Conservation (phyloP, 1,284 basidiomycete genomes). For the Sparassis latifolia region DNA sequence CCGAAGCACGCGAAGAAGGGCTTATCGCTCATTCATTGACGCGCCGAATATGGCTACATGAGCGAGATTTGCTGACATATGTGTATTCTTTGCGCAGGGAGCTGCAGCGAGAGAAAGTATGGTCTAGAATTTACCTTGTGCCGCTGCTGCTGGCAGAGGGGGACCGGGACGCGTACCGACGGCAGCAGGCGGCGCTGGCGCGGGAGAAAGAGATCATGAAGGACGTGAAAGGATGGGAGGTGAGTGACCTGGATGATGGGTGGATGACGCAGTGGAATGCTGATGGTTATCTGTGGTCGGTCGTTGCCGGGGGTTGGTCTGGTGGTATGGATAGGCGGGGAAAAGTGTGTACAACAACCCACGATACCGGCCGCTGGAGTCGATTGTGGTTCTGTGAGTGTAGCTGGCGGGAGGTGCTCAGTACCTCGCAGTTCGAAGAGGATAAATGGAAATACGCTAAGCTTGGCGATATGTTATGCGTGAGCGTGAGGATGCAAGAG, state of each 20-base stretch:
- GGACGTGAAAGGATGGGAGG: constrained; percentile 93
- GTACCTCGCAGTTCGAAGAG: too few relatives aligned
- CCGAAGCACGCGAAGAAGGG: constrained; percentile 47
- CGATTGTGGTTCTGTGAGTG: constrained; percentile 52
- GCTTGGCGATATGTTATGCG: too few relatives aligned
- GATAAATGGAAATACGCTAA: too few relatives aligned
- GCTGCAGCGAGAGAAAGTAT: constrained; percentile 87
- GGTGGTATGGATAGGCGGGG: constrained; percentile 44
- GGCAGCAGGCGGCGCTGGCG: constrained; percentile 71
- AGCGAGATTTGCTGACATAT: constrained; percentile 17
- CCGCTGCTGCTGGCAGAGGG: constrained; percentile 90
- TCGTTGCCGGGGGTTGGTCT: constrained; percentile 10
- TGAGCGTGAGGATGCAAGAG: too few relatives aligned
- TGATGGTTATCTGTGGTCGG: constrained; percentile 17
- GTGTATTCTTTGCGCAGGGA: constrained; percentile 54
- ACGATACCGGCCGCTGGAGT: constrained; percentile 66
- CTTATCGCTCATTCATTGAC: constrained; percentile 33
- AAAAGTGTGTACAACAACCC: constrained; percentile 85
- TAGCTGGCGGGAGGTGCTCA: constrained; percentile 9
- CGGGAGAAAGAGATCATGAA: constrained; percentile 95
- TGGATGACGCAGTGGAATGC: constrained; percentile 13
- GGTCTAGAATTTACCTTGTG: constrained; percentile 94
- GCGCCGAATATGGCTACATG: constrained; percentile 14
- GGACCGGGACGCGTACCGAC: constrained; percentile 86
- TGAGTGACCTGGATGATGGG: constrained; percentile 37